phyloP scores from a whole-genome alignment of 371 early-diverging fungal species.

The Mucor piriformis region DNA sequence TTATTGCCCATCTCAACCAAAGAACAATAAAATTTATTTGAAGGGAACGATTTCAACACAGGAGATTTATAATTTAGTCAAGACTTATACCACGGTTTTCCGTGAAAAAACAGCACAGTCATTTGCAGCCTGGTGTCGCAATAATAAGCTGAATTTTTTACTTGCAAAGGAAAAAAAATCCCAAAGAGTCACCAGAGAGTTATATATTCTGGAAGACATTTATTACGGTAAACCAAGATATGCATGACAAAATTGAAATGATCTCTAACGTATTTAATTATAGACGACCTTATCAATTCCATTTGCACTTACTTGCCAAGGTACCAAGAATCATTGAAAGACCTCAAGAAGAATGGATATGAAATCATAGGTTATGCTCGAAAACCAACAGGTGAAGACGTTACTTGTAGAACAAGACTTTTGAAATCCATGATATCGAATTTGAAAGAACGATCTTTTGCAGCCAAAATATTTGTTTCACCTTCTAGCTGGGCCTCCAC shows the following conservation, averaged over 20 bases:
- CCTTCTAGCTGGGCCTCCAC: slow-evolving; percentile 11
- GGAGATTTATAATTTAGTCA: slow-evolving; percentile 2
- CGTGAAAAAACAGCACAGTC: slow-evolving; percentile 1
- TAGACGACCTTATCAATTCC: slow-evolving; percentile 12
- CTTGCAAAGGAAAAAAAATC: slow-evolving; percentile 9
- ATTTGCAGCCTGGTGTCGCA: slow-evolving; percentile 16
- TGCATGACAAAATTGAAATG: slow-evolving; percentile 12
- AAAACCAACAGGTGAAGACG: slow-evolving; percentile 10
- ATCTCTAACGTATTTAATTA: slow-evolving; percentile 11
- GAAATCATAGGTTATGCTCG: slow-evolving; percentile 11
- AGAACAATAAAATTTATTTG: slow-evolving; percentile 3
- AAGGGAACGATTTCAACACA: background rate
- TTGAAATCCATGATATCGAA: slow-evolving; percentile 3
- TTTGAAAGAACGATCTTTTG: slow-evolving; percentile 7
- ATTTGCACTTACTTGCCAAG: slow-evolving; percentile 10
- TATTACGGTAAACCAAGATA: slow-evolving; percentile 12
- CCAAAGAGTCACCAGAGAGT: background rate
- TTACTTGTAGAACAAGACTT: background rate
- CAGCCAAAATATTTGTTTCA: slow-evolving; percentile 6
- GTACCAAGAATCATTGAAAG: slow-evolving; percentile 13
- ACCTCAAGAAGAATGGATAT: background rate
- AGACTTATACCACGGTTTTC: slow-evolving; percentile 11
- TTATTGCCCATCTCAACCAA: slow-evolving; percentile 11
- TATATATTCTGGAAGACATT: slow-evolving; percentile 7
- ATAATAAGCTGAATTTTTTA: slow-evolving; percentile 10